Evolutionary conservation across 208 protist species (phyloP), one percentile per base, ranked within the genome.

Genomic region (Crithidia brevicula): DNA sequence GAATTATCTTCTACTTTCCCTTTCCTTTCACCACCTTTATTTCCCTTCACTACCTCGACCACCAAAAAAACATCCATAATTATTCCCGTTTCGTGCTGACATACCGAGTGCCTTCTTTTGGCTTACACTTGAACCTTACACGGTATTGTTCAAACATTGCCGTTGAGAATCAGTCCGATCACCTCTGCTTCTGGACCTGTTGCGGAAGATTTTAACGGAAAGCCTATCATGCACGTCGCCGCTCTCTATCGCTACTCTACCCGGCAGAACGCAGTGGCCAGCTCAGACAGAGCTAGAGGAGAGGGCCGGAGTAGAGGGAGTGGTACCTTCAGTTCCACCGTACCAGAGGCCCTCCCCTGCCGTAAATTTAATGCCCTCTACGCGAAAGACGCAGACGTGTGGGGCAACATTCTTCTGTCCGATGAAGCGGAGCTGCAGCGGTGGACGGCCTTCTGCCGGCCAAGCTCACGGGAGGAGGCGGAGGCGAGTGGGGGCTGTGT

Each of bases 301-400:
- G 28, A 22, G 9, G 10, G 7, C 10, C n/a, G n/a, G 28, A 38
- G 28, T 11, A 8, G 4, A 38, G 13, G 4, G 28, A n/a, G 28
- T 11, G 50, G 50, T 30, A 33, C 10, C 28, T 56, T 23, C 50
- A 38, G n/a, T n/a, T n/a, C n/a, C n/a, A 1, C 28, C 33, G 13
- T 58, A 5, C 52, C 52, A 8, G 52, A 58, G 33, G 52, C 52
- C n/a, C 52, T 58, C n/a, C 52, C 52, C 18, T 58, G 52, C 16
- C 52, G 34, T 20, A 4, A 22, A 3, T 58, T 16, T 43, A 33
- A 58, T 33, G n/a, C 2, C 52, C n/a, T 40, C 52, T 58, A 28
- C 33, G 4, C 33, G 7, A 4, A 31, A 15, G 31, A 43, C 10
- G 52, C 52, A 8, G 52, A 58, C 11, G 33, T 58, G 4, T 58